These are phyloP conservation scores for Torulaspora indica DNA, from an alignment of 805 yeast species.

Conservation along the genomic window DNA sequence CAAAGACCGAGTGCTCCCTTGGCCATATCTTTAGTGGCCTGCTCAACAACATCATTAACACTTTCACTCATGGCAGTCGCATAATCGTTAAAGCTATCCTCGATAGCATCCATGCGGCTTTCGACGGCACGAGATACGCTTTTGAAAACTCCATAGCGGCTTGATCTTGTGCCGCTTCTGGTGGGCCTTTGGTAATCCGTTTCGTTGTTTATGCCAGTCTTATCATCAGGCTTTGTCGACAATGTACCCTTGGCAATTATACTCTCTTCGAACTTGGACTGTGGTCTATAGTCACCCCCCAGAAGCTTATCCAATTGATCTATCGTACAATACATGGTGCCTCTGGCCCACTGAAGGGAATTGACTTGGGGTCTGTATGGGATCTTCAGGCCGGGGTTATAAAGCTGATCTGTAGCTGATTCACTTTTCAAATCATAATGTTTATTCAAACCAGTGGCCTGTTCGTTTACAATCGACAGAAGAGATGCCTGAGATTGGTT, in stretches of 20 bases:
- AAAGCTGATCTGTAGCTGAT: conserved; percentile 51
- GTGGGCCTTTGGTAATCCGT: conserved; percentile 44
- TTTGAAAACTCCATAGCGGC: conserved; percentile 41
- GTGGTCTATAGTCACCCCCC: conserved; percentile 70
- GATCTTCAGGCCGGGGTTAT: conserved; percentile 59
- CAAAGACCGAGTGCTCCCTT: conserved; percentile 51
- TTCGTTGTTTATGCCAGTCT: conserved; percentile 8
- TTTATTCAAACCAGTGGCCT: conserved; percentile 14
- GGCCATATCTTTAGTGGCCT: conserved; percentile 47
- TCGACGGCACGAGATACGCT: conserved; percentile 44
- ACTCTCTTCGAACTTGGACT: conserved; percentile 56
- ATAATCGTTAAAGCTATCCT: conserved; percentile 52
- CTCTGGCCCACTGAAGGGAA: conserved; percentile 82
- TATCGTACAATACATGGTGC: conserved; percentile 55
- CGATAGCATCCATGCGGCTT: conserved; percentile 49
- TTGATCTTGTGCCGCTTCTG: conserved; percentile 32
- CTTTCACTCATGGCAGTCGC: conserved; percentile 52
- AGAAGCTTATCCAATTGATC: conserved; percentile 61
- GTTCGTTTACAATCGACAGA: conserved; percentile 27
- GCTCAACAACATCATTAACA: conserved; percentile 48
- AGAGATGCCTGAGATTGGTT: conserved; percentile 51
- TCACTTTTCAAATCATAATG: conserved; percentile 19
- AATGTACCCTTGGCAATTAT: conserved; percentile 47
- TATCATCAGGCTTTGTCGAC: conserved; percentile 25
- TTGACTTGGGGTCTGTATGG: conserved; percentile 80